Evolutionary conservation across 2,329 filamentous ascomycete genomes (phyloP).

Genomic region (Trichoderma harzianum): DNA sequence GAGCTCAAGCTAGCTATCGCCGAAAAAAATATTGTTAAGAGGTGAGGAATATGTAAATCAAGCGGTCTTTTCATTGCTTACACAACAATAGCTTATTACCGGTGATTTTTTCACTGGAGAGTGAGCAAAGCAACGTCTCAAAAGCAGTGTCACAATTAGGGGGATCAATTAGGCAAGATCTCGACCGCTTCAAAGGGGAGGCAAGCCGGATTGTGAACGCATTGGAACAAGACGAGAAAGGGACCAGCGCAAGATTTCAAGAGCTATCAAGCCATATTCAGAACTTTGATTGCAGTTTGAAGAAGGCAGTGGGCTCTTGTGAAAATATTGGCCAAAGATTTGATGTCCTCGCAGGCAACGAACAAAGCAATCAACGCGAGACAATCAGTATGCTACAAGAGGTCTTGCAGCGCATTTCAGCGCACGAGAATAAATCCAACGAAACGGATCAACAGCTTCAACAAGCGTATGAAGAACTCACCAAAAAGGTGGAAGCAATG

Average conservation of each 20-base stretch:
- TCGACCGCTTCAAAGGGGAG: slow-evolving; percentile 1
- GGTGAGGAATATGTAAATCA: not conserved
- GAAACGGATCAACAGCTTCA: slow-evolving; percentile 25
- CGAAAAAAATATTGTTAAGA: slow-evolving; percentile 4
- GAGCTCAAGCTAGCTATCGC: not conserved
- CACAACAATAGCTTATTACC: not conserved
- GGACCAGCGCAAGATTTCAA: not conserved
- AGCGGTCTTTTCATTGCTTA: not conserved
- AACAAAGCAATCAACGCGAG: slow-evolving; percentile 10
- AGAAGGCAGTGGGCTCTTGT: slow-evolving; percentile 18
- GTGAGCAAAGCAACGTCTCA: not conserved
- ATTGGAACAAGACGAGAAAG: not conserved
- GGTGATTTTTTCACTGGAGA: not conserved
- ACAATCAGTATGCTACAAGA: slow-evolving; percentile 17
- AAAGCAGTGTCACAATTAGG: not conserved
- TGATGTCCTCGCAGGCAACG: slow-evolving; percentile 8
- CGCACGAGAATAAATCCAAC: slow-evolving; percentile 23
- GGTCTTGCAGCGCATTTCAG: slow-evolving; percentile 22
- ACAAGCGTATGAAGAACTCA: slow-evolving; percentile 21
- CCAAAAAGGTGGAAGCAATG: slow-evolving; percentile 22
- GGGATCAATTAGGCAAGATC: not conserved
- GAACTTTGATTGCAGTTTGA: not conserved
- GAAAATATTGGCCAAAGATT: slow-evolving; percentile 22
- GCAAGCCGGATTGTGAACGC: not conserved
- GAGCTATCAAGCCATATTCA: not conserved